Evolutionary conservation across 2,329 filamentous ascomycete genomes (phyloP).

Genomic region (Hypoxylon sp.): DNA sequence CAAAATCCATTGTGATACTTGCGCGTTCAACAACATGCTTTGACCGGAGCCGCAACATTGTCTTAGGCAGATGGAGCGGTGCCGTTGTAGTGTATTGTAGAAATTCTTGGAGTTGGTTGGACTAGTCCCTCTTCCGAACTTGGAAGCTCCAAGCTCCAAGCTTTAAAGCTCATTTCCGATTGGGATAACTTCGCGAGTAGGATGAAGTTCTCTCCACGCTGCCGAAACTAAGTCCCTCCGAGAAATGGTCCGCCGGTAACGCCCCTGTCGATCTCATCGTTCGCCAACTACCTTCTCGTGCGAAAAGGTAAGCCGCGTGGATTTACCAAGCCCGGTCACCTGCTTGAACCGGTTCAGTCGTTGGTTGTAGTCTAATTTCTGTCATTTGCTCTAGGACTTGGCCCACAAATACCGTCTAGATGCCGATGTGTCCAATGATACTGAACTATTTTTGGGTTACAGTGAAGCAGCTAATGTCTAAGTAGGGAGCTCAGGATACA

Average conservation of each 20-base stretch:
- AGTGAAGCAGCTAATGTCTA: conserved; percentile 38
- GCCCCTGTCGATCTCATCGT: conserved; percentile 36
- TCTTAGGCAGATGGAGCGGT: conserved; percentile 25
- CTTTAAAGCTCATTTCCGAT: conserved; percentile 33
- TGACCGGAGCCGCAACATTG: conserved; percentile 34
- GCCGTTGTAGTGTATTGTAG: conserved; percentile 10
- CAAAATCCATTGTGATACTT: conserved; percentile 36
- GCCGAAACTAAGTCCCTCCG: conserved; percentile 36
- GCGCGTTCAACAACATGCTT: conserved; percentile 22
- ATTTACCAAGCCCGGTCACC: conserved; percentile 43
- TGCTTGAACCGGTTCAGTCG: conserved; percentile 43
- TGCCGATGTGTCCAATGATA: conserved; percentile 22
- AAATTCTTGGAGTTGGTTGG: conserved; percentile 31
- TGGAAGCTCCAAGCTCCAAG: conserved; percentile 33
- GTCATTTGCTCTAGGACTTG: conserved; percentile 20
- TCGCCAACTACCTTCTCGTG: conserved; percentile 25
- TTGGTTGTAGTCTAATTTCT: conserved; percentile 24
- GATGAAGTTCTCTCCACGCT: conserved; percentile 28
- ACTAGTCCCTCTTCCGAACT: conserved; percentile 26
- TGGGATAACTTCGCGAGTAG: conserved; percentile 25
- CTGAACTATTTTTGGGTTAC: conserved; percentile 33
- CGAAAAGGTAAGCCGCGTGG: conserved; percentile 31
- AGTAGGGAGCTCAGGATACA: conserved; percentile 32
- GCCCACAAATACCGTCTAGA: conserved; percentile 23
- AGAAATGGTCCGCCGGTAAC: conserved; percentile 34